Evolutionary conservation across 768 basidiomycete species (phyloP), one percentile per base, ranked within the genome.

Genomic region (Termitomyces sp.): DNA sequence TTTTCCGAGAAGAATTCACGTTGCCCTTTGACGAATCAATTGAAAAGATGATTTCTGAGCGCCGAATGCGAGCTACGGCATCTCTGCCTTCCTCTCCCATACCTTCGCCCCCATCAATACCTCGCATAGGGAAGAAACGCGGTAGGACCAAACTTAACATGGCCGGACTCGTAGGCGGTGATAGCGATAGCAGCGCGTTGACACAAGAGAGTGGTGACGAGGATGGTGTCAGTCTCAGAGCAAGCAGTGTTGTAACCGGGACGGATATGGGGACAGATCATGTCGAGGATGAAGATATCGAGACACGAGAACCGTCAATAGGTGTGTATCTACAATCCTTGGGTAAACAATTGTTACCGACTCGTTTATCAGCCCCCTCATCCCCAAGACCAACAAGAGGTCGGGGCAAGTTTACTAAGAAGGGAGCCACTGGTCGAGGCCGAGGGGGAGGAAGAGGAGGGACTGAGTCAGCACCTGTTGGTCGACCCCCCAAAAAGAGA

Each of bases 151-250:
- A 82, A 62, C 76, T 81, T 7, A 81, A 84, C 55, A 73, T 86
- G 71, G 87, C 88, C 0, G 89, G 89, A 0, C 70, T 91, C n/a
- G 81, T 91, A 2, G 84, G 82, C 14, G 89, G 89, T 1, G 89
- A 92, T 64, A 91, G 90, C 65, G 90, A 91, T 60, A 89, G 87
- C 63, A 91, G 90, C 60, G 90, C 87, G 28, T 67, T 92, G 63
- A 92, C 89, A 3, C 84, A 88, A 66, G 89, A 91, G 68, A 91
- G 88, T 59, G 88, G 84, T 7, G 90, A 91, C 55, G 90, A 92
- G 65, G 81, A 76, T 46, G 72, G 70, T 5, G 74, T 70, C 17
- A 83, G 79, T 26, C 83, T 85, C 0, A 74, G 81, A 63, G 60
- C 50, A 17, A 85, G 82, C 35, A 89, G 87, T 60, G 77, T 83